phyloP scores from a whole-genome alignment of 2,329 filamentous ascomycete genomes.

The Metarhizium brunneum region DNA sequence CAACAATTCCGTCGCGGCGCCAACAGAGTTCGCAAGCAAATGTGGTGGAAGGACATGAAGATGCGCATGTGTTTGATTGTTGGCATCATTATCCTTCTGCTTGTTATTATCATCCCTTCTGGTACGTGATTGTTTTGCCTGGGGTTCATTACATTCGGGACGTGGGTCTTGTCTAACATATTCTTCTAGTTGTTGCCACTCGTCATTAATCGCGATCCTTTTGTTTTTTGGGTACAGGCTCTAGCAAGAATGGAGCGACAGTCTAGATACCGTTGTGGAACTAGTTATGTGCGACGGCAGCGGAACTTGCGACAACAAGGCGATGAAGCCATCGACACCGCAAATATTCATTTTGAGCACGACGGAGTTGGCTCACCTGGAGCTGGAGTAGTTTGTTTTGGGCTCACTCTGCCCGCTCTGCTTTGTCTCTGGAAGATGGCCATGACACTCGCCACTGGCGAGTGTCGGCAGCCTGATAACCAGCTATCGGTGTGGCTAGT shows the following conservation, averaged over 20 bases:
- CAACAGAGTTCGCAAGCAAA: constrained; percentile 92
- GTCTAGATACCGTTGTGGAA: constrained; percentile 1
- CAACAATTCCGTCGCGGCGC: constrained; percentile 94
- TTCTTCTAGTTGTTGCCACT: neutral
- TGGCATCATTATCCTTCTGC: constrained; percentile 82
- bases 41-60: constrained; percentile 99
- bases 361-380: neutral
- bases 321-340: neutral
- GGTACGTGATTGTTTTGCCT: constrained; percentile 42
- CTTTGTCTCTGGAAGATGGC: neutral
- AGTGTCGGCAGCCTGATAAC: neutral
- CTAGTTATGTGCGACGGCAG: neutral
- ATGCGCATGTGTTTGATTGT: constrained; percentile 96
- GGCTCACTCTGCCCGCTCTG: neutral
- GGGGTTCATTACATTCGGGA: constrained; percentile 15
- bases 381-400: neutral
- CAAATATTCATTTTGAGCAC: neutral
- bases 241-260: neutral
- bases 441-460: neutral
- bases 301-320: neutral
- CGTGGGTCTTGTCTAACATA: constrained; percentile 24
- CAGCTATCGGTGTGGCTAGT: neutral
- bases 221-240: neutral
- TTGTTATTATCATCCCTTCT: constrained; percentile 88
- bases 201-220: neutral